phyloP scores from a whole-genome alignment of 2,329 filamentous ascomycete genomes.

The Ophiostoma himal-ulmi region DNA sequence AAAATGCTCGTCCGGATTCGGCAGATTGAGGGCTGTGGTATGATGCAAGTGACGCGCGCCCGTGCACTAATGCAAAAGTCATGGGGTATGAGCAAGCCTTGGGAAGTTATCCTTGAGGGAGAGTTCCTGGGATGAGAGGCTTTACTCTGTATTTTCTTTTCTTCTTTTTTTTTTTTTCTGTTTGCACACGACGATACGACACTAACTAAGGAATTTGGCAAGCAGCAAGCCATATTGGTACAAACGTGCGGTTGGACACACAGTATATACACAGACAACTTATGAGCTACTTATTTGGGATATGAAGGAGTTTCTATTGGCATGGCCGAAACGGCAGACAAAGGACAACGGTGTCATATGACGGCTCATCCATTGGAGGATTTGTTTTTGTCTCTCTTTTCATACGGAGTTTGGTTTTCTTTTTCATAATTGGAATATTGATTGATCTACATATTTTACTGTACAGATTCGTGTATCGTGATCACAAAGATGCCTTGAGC shows the following conservation, averaged over 20 bases:
- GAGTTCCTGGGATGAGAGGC: slow-evolving; percentile 59
- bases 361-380: neutral
- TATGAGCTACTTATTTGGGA: neutral
- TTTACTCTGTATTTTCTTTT: slow-evolving; percentile 13
- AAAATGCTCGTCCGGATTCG: slow-evolving; percentile 61
- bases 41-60: slow-evolving; percentile 66
- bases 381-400: neutral
- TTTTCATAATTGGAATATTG: neutral
- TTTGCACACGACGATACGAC: neutral
- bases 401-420: neutral
- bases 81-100: slow-evolving; percentile 62
- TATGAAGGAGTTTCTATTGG: slow-evolving; percentile 4
- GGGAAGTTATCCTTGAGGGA: slow-evolving; percentile 61
- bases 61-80: slow-evolving; percentile 60
- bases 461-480: neutral
- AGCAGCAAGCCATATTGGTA: neutral
- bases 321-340: neutral
- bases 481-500: slow-evolving; percentile 16
- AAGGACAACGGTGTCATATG: neutral
- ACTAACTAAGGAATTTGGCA: neutral
- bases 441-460: neutral
- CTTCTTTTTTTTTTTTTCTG: neutral
- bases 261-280: neutral
- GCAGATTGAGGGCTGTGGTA: slow-evolving; percentile 64
- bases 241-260: neutral